A percentile compares a stretch with the other conserved stretches of the same genome.
phyloP scores from a whole-genome alignment of 371 early-diverging fungal species.

The Mucor indicus region DNA sequence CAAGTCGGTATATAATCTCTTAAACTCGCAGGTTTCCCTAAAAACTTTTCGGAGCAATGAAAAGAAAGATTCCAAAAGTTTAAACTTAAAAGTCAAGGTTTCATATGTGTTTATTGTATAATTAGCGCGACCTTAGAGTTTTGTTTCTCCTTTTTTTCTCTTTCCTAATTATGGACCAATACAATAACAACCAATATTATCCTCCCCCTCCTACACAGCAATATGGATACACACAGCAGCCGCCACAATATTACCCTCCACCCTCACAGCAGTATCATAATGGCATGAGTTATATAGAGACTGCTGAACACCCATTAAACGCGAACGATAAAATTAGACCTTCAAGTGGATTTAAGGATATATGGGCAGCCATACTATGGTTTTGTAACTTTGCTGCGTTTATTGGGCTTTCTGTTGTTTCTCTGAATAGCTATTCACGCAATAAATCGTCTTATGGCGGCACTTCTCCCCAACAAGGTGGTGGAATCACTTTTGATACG shows the following conservation, averaged over 20 bases:
- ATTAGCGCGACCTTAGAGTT: no score
- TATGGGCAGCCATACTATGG: constrained; percentile 70
- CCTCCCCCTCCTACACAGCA: constrained; percentile 11
- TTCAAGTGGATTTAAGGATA: constrained; percentile 54
- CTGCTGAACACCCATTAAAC: constrained; percentile 6
- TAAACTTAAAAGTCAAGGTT: no score
- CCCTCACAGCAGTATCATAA: background rate
- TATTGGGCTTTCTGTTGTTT: constrained; percentile 57
- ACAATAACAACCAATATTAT: no score
- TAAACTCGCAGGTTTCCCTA: no score
- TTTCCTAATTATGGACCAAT: no score
- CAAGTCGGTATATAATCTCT: no score
- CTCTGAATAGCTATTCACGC: constrained; percentile 31
- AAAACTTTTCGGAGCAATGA: no score
- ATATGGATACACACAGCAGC: constrained; percentile 1
- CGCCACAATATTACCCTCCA: constrained; percentile 13
- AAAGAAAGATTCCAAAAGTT: no score
- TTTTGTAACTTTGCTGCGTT: constrained; percentile 58
- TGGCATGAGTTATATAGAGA: constrained; percentile 4
- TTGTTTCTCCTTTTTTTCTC: no score
- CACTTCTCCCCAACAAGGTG: constrained; percentile 27
- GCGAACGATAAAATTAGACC: constrained; percentile 27
- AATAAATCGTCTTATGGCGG: constrained; percentile 19
- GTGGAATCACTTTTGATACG: constrained; percentile 33
- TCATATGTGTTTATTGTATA: no score